Percentiles rank a stretch among this genome's conserved stretches.
Conservation (phyloP, 2,329 filamentous ascomycete species). For the Alternaria sp. region DNA sequence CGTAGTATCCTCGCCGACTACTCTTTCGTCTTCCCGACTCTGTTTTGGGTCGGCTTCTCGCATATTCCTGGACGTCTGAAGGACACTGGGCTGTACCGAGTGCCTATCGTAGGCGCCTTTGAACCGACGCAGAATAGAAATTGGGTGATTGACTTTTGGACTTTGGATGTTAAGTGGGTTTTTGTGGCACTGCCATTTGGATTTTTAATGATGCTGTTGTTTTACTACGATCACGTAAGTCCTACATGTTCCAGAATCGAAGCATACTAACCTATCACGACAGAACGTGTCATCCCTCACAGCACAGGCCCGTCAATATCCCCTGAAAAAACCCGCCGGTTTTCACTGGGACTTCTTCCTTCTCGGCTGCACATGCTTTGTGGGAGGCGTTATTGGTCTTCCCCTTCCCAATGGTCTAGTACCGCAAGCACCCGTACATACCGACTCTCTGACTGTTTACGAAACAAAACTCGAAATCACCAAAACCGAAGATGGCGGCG, state of each 20-base stretch:
- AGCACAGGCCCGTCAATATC: constrained; percentile 62
- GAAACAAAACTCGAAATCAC: constrained; percentile 47
- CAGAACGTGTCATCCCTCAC: constrained; percentile 62
- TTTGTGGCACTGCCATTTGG: constrained; percentile 64
- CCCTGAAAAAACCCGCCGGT: constrained; percentile 63
- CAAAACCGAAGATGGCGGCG: constrained; percentile 53
- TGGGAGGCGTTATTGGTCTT: constrained; percentile 61
- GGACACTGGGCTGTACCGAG: constrained; percentile 52
- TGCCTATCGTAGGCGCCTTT: constrained; percentile 58
- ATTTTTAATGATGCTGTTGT: constrained; percentile 63
- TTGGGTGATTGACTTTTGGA: constrained; percentile 65
- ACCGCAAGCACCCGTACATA: constrained; percentile 65
- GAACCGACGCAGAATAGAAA: constrained; percentile 56
- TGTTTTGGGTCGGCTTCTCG: constrained; percentile 64
- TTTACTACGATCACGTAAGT: constrained; percentile 65
- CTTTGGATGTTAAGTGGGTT: constrained; percentile 60
- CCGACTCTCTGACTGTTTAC: constrained; percentile 59
- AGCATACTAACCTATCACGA: background rate
- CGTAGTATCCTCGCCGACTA: constrained; percentile 62
- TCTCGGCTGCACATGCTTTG: constrained; percentile 62
- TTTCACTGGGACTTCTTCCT: constrained; percentile 68
- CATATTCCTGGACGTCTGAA: constrained; percentile 61
- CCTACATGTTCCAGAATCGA: background rate
- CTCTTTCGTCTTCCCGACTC: constrained; percentile 57
- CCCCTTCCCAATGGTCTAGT: constrained; percentile 64